phyloP scores from a whole-genome alignment of 768 basidiomycete species.

The Psilocybe azurescens region DNA sequence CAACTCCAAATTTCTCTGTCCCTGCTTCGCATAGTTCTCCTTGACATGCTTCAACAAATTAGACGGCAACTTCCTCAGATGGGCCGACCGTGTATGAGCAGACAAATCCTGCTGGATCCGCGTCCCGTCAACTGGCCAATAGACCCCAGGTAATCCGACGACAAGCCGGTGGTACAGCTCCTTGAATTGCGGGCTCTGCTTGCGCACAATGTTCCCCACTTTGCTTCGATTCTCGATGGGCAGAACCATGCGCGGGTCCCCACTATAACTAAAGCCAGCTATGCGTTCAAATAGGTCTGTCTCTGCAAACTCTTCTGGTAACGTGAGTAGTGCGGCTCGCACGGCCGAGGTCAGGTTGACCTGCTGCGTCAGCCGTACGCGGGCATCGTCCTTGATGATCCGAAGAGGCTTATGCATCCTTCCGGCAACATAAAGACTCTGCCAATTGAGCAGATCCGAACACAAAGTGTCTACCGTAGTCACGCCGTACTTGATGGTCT shows the following conservation, averaged over 20 bases:
- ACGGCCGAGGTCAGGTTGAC: slow-evolving; percentile 93
- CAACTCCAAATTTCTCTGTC: slow-evolving; percentile 30
- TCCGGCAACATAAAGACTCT: slow-evolving; percentile 90
- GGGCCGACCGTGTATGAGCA: slow-evolving; percentile 69
- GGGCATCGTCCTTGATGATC: slow-evolving; percentile 91
- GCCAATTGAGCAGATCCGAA: slow-evolving; percentile 91
- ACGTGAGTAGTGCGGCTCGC: slow-evolving; percentile 85
- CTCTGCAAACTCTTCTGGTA: slow-evolving; percentile 85
- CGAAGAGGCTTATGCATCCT: slow-evolving; percentile 97
- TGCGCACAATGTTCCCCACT: slow-evolving; percentile 90
- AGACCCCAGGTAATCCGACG: slow-evolving; percentile 79
- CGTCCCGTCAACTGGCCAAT: slow-evolving; percentile 60
- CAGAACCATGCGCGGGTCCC: slow-evolving; percentile 93
- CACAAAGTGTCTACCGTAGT: slow-evolving; percentile 91
- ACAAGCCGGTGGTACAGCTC: slow-evolving; percentile 86
- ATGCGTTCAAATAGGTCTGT: slow-evolving; percentile 84
- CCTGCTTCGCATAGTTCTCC: slow-evolving; percentile 48
- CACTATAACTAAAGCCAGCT: slow-evolving; percentile 83
- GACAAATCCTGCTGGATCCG: slow-evolving; percentile 78
- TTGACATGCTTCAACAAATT: slow-evolving; percentile 64
- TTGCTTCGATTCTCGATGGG: slow-evolving; percentile 96
- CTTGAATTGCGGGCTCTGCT: slow-evolving; percentile 82
- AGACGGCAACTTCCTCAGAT: slow-evolving; percentile 80
- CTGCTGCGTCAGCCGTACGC: slow-evolving; percentile 90
- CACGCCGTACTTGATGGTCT: slow-evolving; percentile 97